Percentiles rank a stretch among this genome's conserved stretches.
Conservation (phyloP, 2,329 filamentous ascomycete genomes). For the Chrysosphaeria jannelii region DNA sequence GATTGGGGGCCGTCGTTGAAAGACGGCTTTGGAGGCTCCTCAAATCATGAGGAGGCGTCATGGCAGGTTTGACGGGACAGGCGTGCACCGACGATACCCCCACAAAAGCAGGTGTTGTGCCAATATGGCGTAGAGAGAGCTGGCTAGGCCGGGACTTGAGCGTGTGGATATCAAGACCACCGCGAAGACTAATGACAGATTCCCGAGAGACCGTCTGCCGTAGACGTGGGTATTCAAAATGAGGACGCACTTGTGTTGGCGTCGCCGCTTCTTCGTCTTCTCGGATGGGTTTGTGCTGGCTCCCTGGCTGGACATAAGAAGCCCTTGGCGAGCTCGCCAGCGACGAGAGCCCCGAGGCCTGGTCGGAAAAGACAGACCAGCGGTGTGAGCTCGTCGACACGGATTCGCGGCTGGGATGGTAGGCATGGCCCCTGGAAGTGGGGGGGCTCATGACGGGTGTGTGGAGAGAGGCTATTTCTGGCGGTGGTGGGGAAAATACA, state of each 20-base stretch:
- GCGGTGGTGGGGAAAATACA: conserved; percentile 28
- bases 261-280: conserved; percentile 2
- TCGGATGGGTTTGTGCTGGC: conserved; percentile 2
- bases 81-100: conserved; percentile 28
- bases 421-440: conserved; percentile 9
- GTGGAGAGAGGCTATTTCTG: conserved; percentile 10
- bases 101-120: conserved; percentile 21
- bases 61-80: too few relatives aligned
- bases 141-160: conserved; percentile 48
- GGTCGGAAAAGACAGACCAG: conserved; percentile 32
- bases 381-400: conserved; percentile 19
- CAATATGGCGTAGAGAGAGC: conserved; percentile 25
- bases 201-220: conserved; percentile 53
- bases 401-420: conserved; percentile 18
- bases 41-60: too few relatives aligned
- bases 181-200: conserved; percentile 61
- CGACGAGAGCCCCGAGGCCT: conserved; percentile 34
- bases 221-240: too few relatives aligned
- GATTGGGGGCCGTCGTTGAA: too few relatives aligned
- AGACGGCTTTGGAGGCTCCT: too few relatives aligned
- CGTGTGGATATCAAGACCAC: conserved; percentile 73
- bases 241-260: too few relatives aligned
- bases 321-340: conserved; percentile 55
- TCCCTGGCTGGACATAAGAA: too few relatives aligned
- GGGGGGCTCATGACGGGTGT: conserved; percentile 1